Evolutionary conservation across 139 green algal genomes (phyloP).

Genomic region (Nannochloris sp.): DNA sequence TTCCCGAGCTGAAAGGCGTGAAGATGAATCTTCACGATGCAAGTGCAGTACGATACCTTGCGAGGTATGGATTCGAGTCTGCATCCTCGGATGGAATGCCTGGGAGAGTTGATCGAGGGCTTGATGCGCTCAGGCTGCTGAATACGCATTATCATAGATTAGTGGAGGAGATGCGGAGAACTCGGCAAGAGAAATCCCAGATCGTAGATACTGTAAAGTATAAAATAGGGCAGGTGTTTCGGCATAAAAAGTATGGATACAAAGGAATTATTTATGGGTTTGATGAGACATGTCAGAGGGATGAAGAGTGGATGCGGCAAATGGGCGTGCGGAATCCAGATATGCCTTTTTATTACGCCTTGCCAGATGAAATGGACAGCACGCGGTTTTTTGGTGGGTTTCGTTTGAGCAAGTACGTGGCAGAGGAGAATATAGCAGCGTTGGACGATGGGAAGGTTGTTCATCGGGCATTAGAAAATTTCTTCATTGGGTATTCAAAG

Average conservation of each 20-base stretch:
- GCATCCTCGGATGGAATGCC: not conserved
- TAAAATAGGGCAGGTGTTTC: slow-evolving; percentile 21
- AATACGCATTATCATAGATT: slow-evolving; percentile 8
- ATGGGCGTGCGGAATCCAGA: slow-evolving; percentile 8
- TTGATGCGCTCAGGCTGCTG: slow-evolving; percentile 18
- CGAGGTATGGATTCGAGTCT: slow-evolving; percentile 2
- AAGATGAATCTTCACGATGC: slow-evolving; percentile 3
- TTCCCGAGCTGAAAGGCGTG: not conserved
- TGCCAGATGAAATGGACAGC: slow-evolving; percentile 24
- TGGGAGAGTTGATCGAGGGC: slow-evolving; percentile 9
- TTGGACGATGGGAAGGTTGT: slow-evolving; percentile 8
- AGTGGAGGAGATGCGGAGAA: slow-evolving; percentile 8
- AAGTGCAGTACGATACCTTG: not conserved
- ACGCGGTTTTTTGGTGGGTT: slow-evolving; percentile 20
- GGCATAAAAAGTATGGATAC: slow-evolving; percentile 26
- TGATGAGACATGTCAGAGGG: slow-evolving; percentile 19
- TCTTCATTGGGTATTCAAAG: slow-evolving; percentile 18
- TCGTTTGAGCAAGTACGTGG: slow-evolving; percentile 23
- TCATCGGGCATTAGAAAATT: slow-evolving; percentile 17
- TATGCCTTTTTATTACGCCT: slow-evolving; percentile 15
- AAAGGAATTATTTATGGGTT: slow-evolving; percentile 20
- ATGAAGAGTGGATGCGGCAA: slow-evolving; percentile 14
- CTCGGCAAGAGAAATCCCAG: not conserved
- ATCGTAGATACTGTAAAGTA: slow-evolving; percentile 9
- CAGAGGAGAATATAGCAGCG: slow-evolving; percentile 27